Evolutionary conservation across 164 flowering plant genomes (phyloP).

Genomic region (Kingdonia uniflora): DNA sequence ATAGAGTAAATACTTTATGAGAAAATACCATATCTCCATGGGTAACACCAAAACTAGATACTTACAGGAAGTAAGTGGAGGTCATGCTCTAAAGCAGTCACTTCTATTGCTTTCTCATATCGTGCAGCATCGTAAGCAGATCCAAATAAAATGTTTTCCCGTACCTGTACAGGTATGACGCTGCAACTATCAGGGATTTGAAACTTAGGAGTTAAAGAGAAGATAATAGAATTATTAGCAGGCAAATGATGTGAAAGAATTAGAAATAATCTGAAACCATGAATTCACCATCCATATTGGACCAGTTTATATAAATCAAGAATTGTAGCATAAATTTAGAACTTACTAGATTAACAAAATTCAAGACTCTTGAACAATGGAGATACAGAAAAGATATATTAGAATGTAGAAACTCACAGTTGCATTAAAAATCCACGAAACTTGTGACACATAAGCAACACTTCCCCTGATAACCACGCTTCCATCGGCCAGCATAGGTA

Average conservation of each 20-base stretch:
- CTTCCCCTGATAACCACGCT: conserved; percentile 67
- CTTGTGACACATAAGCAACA: conserved; percentile 94
- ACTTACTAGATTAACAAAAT: too few species aligned
- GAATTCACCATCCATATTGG: too few species aligned
- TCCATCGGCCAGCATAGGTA: conserved; percentile 56
- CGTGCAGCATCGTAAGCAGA: conserved; percentile 49
- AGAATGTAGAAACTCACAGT: conserved; percentile 48
- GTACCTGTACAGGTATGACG: conserved; percentile 44
- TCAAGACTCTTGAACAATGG: too few species aligned
- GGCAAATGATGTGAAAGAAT: too few species aligned
- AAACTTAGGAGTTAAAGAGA: too few species aligned
- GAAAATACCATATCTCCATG: not conserved
- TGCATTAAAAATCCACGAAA: conserved; percentile 98
- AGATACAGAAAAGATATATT: not conserved
- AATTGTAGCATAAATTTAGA: too few species aligned
- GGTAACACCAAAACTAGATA: not conserved
- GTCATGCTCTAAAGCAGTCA: conserved; percentile 83
- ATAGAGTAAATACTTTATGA: not conserved
- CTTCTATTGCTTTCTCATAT: conserved; percentile 72
- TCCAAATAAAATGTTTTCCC: conserved; percentile 91
- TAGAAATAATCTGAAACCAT: too few species aligned
- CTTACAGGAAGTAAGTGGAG: conserved; percentile 85
- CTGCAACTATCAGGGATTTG: not conserved
- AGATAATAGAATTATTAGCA: too few species aligned
- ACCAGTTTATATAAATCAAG: too few species aligned